Conservation (phyloP, 306 rosid species). For the Trichosanthes cucumerina region DNA sequence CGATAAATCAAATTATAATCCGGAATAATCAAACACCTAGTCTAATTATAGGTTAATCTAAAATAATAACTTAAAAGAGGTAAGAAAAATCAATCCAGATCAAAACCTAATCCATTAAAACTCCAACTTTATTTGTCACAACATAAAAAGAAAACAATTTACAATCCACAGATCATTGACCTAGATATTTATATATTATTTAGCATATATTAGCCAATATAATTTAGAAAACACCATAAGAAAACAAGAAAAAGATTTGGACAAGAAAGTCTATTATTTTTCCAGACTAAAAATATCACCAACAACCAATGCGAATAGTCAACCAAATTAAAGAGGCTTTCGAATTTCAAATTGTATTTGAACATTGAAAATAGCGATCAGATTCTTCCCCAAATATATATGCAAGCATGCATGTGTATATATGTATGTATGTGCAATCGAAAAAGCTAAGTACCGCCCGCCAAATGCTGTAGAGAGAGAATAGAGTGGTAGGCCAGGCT, state of each 20-base stretch:
- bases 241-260: background rate
- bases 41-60: background rate
- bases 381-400: background rate
- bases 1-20: background rate
- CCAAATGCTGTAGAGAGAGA: background rate
- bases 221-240: background rate
- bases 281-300: background rate
- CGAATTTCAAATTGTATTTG: background rate
- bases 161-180: background rate
- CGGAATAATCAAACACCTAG: background rate
- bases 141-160: background rate
- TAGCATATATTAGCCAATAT: background rate
- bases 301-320: background rate
- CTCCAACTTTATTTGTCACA: background rate
- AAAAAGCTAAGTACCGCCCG: background rate
- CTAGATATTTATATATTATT: background rate
- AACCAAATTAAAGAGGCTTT: background rate
- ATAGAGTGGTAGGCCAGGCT: slow-evolving; percentile 6
- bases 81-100: background rate
- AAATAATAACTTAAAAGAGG: background rate
- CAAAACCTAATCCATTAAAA: background rate
- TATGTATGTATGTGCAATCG: background rate
- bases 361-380: background rate
- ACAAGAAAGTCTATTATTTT: background rate
- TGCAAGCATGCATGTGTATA: background rate